Base-by-base conservation (phyloP, 163 green algal species). In the Smithsoniella earleae region DNA sequence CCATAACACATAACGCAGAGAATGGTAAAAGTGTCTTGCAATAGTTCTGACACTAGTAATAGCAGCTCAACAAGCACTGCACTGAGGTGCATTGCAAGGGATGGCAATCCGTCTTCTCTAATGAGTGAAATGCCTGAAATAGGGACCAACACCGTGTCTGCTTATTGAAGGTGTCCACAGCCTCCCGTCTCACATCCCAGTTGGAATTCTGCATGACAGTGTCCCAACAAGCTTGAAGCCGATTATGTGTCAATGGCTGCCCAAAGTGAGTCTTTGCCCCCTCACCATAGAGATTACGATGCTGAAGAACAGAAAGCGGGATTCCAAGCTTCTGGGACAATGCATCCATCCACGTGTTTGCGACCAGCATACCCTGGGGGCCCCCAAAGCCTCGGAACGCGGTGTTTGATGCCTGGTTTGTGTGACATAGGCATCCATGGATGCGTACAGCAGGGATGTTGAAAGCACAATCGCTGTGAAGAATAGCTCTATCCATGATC, bases 351-450 rank as follows among this genome's bases (percentile, higher is more conserved):
- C 85, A 88, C 77, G 87, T 86, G 83, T 98, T 93, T 2, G 81
- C 82, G 37, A 95, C 83, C 74, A 97, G 84, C 76, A 95, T 88
- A 22, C 88, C 92, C 84, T 93, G 87, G 1, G 94, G 91, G 0
- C 91, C 93, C 0, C 93, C 93, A 78, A 96, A 97, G 62, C 92
- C 93, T 20, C 93, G 80, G 83, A 96, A 97, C 28, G 94, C 91
- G 2, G 94, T 98, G 83, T 97, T 95, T 66, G 83, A 90, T 36
- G 89, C 66, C 65, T 90, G 80, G 82, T 98, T 92, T 55, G 91
- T 98, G 36, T 79, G 83, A 85, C 87, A 95, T 44, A 96, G 73
- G 66, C 82, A 65, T 33, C 91, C 93, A 16, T 74, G 62, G 1
- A 89, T 81, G 3, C 84, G 82, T 73, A 96, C 37, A 73, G 90